phyloP scores from a whole-genome alignment of 129 eudicot genomes.

The Flaveria trinervia region DNA sequence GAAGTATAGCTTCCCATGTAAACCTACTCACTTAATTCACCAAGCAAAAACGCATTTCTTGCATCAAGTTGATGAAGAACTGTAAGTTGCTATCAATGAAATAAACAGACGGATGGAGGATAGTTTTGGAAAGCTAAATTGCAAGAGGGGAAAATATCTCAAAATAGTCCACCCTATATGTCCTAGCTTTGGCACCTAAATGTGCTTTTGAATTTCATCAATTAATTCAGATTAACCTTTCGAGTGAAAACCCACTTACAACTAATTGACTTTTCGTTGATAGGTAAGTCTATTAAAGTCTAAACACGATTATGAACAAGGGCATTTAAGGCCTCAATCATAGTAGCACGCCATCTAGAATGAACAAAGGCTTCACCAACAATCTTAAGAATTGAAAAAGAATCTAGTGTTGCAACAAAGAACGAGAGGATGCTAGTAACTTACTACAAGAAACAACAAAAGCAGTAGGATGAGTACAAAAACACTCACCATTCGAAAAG shows the following conservation, averaged over 20 bases:
- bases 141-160: background rate
- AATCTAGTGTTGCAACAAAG: background rate
- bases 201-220: background rate
- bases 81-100: background rate
- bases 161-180: background rate
- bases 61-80: background rate
- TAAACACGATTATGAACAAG: background rate
- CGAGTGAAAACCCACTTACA: background rate
- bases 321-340: background rate
- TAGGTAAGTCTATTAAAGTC: background rate
- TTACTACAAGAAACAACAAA: conserved; percentile 1
- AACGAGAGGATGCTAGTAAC: background rate
- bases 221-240: background rate
- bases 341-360: background rate
- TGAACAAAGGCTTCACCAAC: background rate
- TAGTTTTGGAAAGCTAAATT: background rate
- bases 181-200: background rate
- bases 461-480: background rate
- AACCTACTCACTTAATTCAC: background rate
- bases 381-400: background rate
- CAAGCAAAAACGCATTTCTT: background rate
- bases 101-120: background rate
- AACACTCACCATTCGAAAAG: background rate
- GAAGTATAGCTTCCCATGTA: background rate
- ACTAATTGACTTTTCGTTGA: background rate